Percentiles rank a stretch among this genome's conserved stretches.
Conservation (phyloP, 768 basidiomycete species). For the Termitomyces sp. region DNA sequence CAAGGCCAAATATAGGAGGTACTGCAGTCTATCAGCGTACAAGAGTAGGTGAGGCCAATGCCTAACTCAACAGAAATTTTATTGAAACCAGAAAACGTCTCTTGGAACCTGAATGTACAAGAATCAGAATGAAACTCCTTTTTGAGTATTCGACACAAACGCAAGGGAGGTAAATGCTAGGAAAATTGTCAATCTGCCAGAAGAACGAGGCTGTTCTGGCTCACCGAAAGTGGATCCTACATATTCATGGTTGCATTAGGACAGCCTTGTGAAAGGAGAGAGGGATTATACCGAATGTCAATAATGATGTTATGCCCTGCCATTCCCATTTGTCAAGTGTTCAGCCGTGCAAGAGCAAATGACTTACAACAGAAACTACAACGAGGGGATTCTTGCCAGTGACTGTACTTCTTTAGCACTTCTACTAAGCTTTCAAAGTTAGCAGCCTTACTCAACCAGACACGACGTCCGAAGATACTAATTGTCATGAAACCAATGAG, state of each 20-base stretch:
- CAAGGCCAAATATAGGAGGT: slow-evolving; percentile 23
- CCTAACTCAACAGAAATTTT: slow-evolving; percentile 6
- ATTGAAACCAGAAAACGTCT: slow-evolving; percentile 1
- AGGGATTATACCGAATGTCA: slow-evolving; percentile 12
- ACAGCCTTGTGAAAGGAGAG: background rate
- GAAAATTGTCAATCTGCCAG: slow-evolving; percentile 12
- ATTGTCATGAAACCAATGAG: no score
- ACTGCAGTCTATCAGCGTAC: slow-evolving; percentile 10
- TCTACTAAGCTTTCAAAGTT: background rate
- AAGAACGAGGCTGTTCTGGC: background rate
- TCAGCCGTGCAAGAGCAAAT: background rate
- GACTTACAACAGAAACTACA: slow-evolving; percentile 14
- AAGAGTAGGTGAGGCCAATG: background rate
- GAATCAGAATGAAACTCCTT: background rate
- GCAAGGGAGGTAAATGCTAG: background rate
- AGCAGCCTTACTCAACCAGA: slow-evolving; percentile 19
- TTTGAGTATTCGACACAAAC: background rate
- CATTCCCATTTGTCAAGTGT: background rate
- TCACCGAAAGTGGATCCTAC: slow-evolving; percentile 13
- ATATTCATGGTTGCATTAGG: background rate
- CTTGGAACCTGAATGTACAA: background rate
- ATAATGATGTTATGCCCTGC: slow-evolving; percentile 8
- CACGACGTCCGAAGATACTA: slow-evolving; percentile 21
- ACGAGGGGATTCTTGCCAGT: slow-evolving; percentile 13
- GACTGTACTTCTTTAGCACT: slow-evolving; percentile 8